Evolutionary conservation across 805 yeast species (phyloP).

Genomic region (Metschnikowia orientalis): DNA sequence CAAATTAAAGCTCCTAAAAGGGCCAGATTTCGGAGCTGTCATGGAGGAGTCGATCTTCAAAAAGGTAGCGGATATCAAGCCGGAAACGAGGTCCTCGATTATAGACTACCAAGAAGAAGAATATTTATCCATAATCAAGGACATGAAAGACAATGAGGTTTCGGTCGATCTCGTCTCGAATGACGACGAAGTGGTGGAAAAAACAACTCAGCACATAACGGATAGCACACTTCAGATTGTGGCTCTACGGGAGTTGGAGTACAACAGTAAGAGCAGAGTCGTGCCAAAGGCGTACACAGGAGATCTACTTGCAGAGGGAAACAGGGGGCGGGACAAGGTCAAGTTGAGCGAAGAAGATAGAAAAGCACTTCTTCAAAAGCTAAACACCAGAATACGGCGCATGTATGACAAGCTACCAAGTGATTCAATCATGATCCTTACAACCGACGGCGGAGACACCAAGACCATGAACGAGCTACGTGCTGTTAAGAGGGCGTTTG

Average conservation of each 20-base stretch:
- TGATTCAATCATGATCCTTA: constrained; percentile 55
- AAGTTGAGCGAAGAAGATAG: constrained; percentile 8
- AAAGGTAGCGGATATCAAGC: constrained; percentile 7
- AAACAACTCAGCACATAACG: constrained; percentile 32
- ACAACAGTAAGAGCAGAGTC: constrained; percentile 26
- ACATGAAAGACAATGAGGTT: constrained; percentile 14
- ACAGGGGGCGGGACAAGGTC: constrained; percentile 9
- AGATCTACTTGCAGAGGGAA: constrained; percentile 4
- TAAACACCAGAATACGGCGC: constrained; percentile 43
- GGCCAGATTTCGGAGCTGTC: constrained; percentile 55
- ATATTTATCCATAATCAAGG: constrained; percentile 12
- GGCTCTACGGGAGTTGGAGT: constrained; percentile 57
- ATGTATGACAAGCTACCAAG: constrained; percentile 53
- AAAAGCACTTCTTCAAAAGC: constrained; percentile 20
- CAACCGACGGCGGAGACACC: constrained; percentile 63
- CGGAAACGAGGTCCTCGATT: constrained; percentile 20
- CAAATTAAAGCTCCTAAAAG: constrained; percentile 64
- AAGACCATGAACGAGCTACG: constrained; percentile 46
- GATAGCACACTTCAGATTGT: constrained; percentile 47
- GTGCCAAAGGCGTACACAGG: constrained; percentile 23
- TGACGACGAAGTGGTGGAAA: constrained; percentile 58
- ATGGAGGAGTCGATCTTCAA: constrained; percentile 14
- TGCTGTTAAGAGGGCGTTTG: constrained; percentile 38
- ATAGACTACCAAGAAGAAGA: constrained; percentile 25
- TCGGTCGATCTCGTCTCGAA: constrained; percentile 39